These are phyloP conservation scores for Neurospora pannonica DNA, from an alignment of 495 filamentous ascomycete genomes.

Conservation along the genomic window DNA sequence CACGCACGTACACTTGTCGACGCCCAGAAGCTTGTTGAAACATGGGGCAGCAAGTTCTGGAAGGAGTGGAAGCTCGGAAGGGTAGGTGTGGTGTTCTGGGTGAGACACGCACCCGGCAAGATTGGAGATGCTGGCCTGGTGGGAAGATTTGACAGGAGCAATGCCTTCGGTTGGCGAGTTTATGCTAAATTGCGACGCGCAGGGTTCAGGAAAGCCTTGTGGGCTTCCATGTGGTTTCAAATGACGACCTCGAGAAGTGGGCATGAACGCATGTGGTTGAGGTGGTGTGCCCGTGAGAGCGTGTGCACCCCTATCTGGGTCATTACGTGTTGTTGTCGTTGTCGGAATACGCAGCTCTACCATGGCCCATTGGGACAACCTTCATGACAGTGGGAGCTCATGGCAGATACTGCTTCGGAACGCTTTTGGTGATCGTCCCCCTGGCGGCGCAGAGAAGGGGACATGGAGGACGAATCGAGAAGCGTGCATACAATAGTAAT, in stretches of 20 bases:
- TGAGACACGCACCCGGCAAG: neutral
- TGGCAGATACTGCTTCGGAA: neutral
- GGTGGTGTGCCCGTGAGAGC: neutral
- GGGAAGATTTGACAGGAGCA: conserved; percentile 15
- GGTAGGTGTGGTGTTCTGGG: neutral
- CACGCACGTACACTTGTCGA: neutral
- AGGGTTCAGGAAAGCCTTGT: conserved; percentile 12
- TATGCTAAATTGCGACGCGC: conserved; percentile 24
- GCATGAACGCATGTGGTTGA: neutral
- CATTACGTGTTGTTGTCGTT: neutral
- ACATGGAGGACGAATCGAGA: neutral
- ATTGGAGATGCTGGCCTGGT: neutral
- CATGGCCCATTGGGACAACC: neutral
- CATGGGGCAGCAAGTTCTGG: neutral
- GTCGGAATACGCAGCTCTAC: neutral
- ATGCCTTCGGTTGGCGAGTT: conserved; percentile 18
- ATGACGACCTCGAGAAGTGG: neutral
- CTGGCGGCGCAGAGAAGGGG: neutral
- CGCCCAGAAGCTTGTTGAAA: neutral
- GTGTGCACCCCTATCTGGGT: neutral
- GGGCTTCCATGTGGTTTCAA: neutral
- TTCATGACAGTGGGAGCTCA: neutral
- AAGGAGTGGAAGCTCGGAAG: neutral
- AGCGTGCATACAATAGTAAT: neutral
- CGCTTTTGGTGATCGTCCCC: neutral